Percentiles rank a stretch among this genome's conserved stretches.
phyloP scores from a whole-genome alignment of 169 alveolate genomes.

The Eimeria acervulina region DNA sequence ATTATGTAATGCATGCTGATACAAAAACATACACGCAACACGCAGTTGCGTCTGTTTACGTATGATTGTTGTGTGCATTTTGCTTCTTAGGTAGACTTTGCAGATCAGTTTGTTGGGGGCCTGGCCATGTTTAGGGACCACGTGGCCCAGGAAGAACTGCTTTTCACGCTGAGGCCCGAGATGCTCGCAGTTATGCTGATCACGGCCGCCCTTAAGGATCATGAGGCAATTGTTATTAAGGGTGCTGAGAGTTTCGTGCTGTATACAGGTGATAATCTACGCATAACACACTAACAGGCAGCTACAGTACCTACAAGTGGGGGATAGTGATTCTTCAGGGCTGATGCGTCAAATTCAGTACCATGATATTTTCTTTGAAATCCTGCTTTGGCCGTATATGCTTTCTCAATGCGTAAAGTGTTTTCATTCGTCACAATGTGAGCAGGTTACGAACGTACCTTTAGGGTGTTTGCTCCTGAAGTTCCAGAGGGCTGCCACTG shows the following conservation, averaged over 20 bases:
- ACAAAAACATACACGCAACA: background rate
- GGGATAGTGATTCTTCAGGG: background rate
- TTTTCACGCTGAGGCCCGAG: conserved; percentile 41
- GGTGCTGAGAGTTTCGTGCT: conserved; percentile 74
- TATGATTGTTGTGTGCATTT: background rate
- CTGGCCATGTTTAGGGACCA: conserved; percentile 58
- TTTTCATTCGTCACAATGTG: background rate
- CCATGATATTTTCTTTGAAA: background rate
- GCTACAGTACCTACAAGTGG: background rate
- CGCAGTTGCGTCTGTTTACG: background rate
- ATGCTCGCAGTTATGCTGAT: conserved; percentile 47
- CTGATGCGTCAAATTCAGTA: background rate
- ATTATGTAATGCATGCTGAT: background rate
- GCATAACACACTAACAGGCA: background rate
- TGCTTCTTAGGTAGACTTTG: conserved; percentile 74
- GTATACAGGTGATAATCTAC: conserved; percentile 30
- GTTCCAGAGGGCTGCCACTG: conserved; percentile 32
- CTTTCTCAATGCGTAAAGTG: background rate
- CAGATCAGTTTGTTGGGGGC: conserved; percentile 69
- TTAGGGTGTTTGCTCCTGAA: conserved; percentile 39
- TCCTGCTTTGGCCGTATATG: background rate
- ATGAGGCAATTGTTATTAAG: conserved; percentile 72
- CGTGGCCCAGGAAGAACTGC: conserved; percentile 76
- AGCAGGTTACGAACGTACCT: conserved; percentile 75
- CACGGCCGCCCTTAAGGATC: background rate